Evolutionary conservation across 1,284 basidiomycete genomes (phyloP).

Genomic region (Apiotrichum domesticum): DNA sequence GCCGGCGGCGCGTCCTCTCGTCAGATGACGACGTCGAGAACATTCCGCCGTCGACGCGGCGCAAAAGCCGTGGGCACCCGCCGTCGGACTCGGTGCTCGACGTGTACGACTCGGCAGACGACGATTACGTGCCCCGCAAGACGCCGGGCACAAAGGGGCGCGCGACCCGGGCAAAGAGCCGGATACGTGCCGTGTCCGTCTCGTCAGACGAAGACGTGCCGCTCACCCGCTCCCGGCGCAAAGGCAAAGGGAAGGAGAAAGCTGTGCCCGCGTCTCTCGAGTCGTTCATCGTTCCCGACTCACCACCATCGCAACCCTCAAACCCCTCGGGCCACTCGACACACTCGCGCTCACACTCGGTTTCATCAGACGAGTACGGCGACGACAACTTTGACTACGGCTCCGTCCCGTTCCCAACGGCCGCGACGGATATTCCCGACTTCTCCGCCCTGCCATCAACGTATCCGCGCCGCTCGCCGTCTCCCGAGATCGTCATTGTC

Average conservation of each 20-base stretch:
- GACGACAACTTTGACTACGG: slow-evolving; percentile 1
- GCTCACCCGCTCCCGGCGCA: no score
- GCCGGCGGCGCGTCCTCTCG: neutral
- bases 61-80: no score
- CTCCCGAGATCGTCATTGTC: neutral
- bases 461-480: neutral
- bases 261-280: neutral
- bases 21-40: neutral
- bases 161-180: no score
- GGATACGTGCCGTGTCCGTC: no score
- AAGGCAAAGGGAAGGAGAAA: no score
- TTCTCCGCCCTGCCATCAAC: slow-evolving; percentile 8
- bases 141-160: no score
- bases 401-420: neutral
- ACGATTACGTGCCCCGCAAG: no score
- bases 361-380: slow-evolving; percentile 3
- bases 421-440: slow-evolving; percentile 8
- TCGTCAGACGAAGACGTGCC: no score
- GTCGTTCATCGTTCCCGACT: neutral
- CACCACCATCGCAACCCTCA: neutral
- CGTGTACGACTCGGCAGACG: no score
- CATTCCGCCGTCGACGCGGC: neutral
- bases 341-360: neutral
- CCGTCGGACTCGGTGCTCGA: no score
- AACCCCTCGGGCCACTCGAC: neutral